phyloP scores from a whole-genome alignment of 139 green algal species.

The Edaphochlamys debaryana region DNA sequence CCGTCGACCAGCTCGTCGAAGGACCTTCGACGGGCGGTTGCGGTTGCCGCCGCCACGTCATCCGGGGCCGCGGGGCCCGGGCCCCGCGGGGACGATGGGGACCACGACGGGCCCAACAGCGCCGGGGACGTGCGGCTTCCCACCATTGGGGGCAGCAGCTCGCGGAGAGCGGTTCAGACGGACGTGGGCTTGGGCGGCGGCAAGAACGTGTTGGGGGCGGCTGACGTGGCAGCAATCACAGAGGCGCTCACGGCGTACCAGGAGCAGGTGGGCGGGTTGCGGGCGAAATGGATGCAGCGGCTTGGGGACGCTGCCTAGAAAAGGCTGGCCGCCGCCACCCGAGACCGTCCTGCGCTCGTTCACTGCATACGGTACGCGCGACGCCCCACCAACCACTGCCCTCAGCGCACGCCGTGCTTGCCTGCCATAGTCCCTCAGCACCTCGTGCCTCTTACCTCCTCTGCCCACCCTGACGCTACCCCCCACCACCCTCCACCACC shows the following conservation, averaged over 20 bases:
- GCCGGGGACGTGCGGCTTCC: background rate
- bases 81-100: background rate
- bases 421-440: background rate
- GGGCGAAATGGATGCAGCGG: background rate
- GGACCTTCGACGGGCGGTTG: no score
- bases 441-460: background rate
- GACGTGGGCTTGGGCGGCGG: no score
- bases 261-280: background rate
- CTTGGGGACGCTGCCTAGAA: background rate
- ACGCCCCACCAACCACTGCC: background rate
- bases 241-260: constrained; percentile 18
- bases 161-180: no score
- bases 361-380: background rate
- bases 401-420: no score
- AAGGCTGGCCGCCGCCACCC: no score
- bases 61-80: no score
- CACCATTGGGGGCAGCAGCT: background rate
- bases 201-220: background rate
- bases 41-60: background rate
- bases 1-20: background rate
- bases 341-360: no score
- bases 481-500: background rate
- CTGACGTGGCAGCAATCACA: constrained; percentile 12
- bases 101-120: background rate
- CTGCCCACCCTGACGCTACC: background rate